These are phyloP conservation scores for Dorcoceras hygrometricum DNA, from an alignment of 257 asterid genomes.

Conservation along the genomic window DNA sequence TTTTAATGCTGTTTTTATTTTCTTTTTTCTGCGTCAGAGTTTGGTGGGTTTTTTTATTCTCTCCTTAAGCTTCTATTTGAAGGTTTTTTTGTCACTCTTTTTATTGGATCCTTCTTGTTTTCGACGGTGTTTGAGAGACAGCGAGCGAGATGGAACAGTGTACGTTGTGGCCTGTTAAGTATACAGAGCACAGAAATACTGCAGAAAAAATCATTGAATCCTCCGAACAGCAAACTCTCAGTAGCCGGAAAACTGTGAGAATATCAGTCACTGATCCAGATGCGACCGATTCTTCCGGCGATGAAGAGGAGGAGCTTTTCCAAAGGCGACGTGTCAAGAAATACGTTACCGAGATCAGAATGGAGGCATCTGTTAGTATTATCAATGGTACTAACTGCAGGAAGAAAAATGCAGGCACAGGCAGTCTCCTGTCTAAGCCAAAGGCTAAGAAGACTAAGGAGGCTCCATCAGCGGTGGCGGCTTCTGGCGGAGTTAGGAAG, in stretches of 20 bases:
- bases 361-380: conserved; percentile 26
- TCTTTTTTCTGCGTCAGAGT: background rate
- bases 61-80: background rate
- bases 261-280: conserved; percentile 64
- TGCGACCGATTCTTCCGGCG: conserved; percentile 84
- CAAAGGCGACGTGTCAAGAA: conserved; percentile 52
- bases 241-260: conserved; percentile 38
- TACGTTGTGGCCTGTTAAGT: background rate
- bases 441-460: conserved; percentile 16
- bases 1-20: conserved; percentile 12
- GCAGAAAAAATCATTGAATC: background rate
- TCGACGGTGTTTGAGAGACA: background rate
- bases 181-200: background rate
- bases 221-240: background rate
- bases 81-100: background rate
- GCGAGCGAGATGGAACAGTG: background rate
- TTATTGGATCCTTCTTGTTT: background rate
- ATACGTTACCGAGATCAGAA: conserved; percentile 50
- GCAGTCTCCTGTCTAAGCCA: background rate
- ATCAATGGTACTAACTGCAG: background rate
- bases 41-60: background rate
- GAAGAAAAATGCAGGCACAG: background rate
- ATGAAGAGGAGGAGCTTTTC: conserved; percentile 53
- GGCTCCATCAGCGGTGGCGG: conserved; percentile 13
- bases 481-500: conserved; percentile 32